Base-by-base conservation (phyloP, 768 basidiomycete genomes). In the Saitozyma sp. region DNA sequence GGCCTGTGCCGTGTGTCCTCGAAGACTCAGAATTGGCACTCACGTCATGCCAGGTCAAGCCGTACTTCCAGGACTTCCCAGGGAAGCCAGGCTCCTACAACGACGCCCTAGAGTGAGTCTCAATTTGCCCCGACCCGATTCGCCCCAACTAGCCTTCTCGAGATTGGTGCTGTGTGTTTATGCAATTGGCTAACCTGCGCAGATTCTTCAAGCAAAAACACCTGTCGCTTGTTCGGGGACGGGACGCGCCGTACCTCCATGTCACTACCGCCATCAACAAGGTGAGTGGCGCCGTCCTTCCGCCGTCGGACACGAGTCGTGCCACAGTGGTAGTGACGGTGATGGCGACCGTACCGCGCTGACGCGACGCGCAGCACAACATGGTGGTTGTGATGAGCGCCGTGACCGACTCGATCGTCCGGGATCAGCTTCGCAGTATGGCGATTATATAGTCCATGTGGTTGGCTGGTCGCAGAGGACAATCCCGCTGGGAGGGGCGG, bases 51-150 rank as follows among this genome's bases (percentile, higher is more conserved):
- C 29, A 90, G 77, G 92, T 97, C 79, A 88, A 86, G 81, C 89
- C 85, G 68, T 90, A 89, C 81, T 97, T 96, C 82, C 89, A 91
- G 0, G 92, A 97, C 76, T 96, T 84, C 73, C 88, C 91, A 52
- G 92, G 72, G 14, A 74, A 89, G 74, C 79, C 86, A 1, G 85
- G 85, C 11, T 89, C 91, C 66, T 84, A 86, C 19, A 83, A 84
- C 63, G 87, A 87, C 2, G 92, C 91, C 4, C 86, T 89, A 39
- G 90, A 92, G 20, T 97, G 92, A 81, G 95, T 97, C 84, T 89
- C 88, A 82, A 85, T 83, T 71, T 86, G 91, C 56, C 96, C 96
- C 78, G 85, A 85, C 58, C 83, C 86, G 67, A 82, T 96, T 46
- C 91, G 89, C 19, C 83, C 91, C 64, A 86, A 87, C 29, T 29